Evolutionary conservation across 108 stramenopile species (phyloP).

Genomic region (Nitzschia sp.): DNA sequence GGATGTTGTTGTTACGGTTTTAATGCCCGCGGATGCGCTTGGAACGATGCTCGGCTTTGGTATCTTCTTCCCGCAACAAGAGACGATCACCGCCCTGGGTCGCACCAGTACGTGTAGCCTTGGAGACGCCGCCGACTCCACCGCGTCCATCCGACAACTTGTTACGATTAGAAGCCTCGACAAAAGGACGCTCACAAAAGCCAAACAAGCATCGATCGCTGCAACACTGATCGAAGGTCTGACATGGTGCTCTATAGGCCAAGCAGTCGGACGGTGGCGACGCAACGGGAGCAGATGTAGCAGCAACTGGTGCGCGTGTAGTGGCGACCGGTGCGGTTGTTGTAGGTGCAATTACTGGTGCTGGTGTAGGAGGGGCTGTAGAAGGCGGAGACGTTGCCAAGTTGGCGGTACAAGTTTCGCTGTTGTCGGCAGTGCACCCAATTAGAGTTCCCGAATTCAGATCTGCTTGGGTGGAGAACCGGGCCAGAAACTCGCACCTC

Average conservation of each 20-base stretch:
- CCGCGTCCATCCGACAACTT: constrained; percentile 4
- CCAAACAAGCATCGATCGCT: not conserved
- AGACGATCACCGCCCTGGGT: too few species aligned
- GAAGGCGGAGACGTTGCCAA: not conserved
- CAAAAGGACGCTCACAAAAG: not conserved
- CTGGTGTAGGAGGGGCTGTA: not conserved
- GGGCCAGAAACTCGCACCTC: not conserved
- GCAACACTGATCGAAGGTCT: not conserved
- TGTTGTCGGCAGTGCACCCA: not conserved
- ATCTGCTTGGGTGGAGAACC: not conserved
- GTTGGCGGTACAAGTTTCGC: not conserved
- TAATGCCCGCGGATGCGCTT: too few species aligned
- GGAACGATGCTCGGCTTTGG: too few species aligned
- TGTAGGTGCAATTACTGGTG: not conserved
- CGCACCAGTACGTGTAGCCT: too few species aligned
- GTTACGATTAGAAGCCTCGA: not conserved
- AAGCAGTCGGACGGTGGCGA: too few species aligned
- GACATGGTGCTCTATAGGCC: too few species aligned
- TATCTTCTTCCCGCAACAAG: too few species aligned
- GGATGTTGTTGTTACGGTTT: too few species aligned
- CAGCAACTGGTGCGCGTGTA: too few species aligned
- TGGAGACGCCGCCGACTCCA: not conserved
- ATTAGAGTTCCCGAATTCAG: not conserved
- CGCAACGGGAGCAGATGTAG: too few species aligned
- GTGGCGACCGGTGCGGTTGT: not conserved